Evolutionary conservation across 441 rosid genomes (phyloP).

Genomic region (Aquilaria agallochum): DNA sequence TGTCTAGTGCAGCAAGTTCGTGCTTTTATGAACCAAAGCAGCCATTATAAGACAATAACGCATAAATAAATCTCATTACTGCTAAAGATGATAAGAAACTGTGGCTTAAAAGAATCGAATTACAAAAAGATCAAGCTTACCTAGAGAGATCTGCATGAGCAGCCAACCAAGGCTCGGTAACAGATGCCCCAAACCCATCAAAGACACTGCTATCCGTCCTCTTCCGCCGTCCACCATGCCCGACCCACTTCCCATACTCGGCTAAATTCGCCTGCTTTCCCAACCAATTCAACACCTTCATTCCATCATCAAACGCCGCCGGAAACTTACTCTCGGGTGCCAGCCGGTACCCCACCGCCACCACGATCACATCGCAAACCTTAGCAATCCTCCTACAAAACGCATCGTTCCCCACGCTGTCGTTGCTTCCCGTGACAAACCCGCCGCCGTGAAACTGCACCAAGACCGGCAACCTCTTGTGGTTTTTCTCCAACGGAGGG

Average conservation of each 20-base stretch:
- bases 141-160: slow-evolving; percentile 48
- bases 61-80: no score
- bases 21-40: no score
- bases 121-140: slow-evolving; percentile 12
- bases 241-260: slow-evolving; percentile 33
- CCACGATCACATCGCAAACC: slow-evolving; percentile 58
- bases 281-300: slow-evolving; percentile 62
- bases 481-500: slow-evolving; percentile 36
- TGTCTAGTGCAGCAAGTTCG: no score
- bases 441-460: slow-evolving; percentile 78
- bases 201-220: slow-evolving; percentile 22
- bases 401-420: slow-evolving; percentile 50
- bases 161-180: slow-evolving; percentile 51
- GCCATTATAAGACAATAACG: no score
- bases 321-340: slow-evolving; percentile 69
- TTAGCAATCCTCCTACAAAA: slow-evolving; percentile 62
- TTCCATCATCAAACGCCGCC: slow-evolving; percentile 68
- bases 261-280: slow-evolving; percentile 67
- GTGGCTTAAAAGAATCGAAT: background rate
- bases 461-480: slow-evolving; percentile 52
- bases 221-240: slow-evolving; percentile 14
- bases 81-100: no score
- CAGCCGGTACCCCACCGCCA: slow-evolving; percentile 67
- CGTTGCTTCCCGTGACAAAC: slow-evolving; percentile 60
- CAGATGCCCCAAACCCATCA: slow-evolving; percentile 37